Evolutionary conservation across 2,329 filamentous ascomycete species (phyloP).

Genomic region (Diplocarpon mali): DNA sequence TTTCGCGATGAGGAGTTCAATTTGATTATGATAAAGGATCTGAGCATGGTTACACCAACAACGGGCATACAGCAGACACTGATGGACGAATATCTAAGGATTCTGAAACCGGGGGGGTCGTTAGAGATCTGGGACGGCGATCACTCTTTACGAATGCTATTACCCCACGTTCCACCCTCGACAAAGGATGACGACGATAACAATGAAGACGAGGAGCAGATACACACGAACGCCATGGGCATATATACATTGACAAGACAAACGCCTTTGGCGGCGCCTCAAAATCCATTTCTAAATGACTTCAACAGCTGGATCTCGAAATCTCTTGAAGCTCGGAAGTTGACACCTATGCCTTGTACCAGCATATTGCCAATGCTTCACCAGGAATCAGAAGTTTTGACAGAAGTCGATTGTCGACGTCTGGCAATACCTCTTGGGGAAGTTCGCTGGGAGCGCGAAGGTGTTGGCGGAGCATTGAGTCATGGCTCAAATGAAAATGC

Average conservation of each 20-base stretch:
- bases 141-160: constrained; percentile 69
- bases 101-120: constrained; percentile 66
- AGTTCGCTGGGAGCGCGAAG: constrained; percentile 77
- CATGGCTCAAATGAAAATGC: constrained; percentile 43
- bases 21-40: constrained; percentile 78
- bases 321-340: constrained; percentile 58
- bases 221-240: constrained; percentile 55
- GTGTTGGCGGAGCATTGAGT: constrained; percentile 50
- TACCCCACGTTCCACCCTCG: constrained; percentile 55
- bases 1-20: constrained; percentile 75
- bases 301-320: constrained; percentile 76
- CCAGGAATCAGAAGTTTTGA: constrained; percentile 66
- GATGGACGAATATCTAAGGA: constrained; percentile 63
- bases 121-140: constrained; percentile 89
- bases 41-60: constrained; percentile 55
- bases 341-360: constrained; percentile 69
- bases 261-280: constrained; percentile 68
- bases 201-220: constrained; percentile 48
- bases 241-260: constrained; percentile 76
- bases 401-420: constrained; percentile 59
- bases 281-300: constrained; percentile 72
- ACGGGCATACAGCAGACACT: constrained; percentile 41
- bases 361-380: constrained; percentile 64
- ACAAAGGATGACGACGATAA: constrained; percentile 28
- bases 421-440: constrained; percentile 81